phyloP scores from a whole-genome alignment of 148 eudicot genomes.

The Chenopodium formosanum region DNA sequence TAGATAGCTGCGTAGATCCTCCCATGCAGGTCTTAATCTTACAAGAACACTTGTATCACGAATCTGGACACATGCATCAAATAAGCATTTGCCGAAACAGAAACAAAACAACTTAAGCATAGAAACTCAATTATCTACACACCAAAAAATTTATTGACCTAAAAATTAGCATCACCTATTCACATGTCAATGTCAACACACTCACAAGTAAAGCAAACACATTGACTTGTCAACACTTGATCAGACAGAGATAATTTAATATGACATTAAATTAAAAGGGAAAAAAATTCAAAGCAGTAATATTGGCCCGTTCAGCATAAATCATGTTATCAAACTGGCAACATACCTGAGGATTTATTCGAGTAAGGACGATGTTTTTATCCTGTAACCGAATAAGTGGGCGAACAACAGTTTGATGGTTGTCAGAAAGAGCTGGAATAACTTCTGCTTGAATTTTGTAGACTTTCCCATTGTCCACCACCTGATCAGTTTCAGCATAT shows the following conservation, averaged over 20 bases:
- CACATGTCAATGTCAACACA: not conserved
- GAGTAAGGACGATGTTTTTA: conserved; percentile 84
- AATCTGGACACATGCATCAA: conserved; percentile 43
- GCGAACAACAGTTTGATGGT: conserved; percentile 75
- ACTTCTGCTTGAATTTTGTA: conserved; percentile 79
- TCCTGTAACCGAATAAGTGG: conserved; percentile 86
- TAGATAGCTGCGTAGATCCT: conserved; percentile 89
- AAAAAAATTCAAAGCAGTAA: not conserved
- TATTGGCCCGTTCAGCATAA: not conserved
- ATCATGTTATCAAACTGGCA: not conserved
- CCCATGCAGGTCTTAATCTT: conserved; percentile 99
- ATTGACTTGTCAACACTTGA: not conserved
- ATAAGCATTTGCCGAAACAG: not conserved
- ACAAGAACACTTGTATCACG: conserved; percentile 99
- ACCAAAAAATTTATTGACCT: not conserved
- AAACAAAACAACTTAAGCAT: not conserved
- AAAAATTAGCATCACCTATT: not conserved
- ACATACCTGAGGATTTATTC: conserved; percentile 92
- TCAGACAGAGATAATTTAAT: not conserved
- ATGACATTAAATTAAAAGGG: not conserved
- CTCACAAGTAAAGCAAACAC: not conserved
- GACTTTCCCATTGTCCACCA: conserved; percentile 77
- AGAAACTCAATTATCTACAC: not conserved
- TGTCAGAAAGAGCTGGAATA: conserved; percentile 80
- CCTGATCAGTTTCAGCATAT: conserved; percentile 95